Conservation (phyloP, 1,284 basidiomycete species). For the Phylloporus gajari region DNA sequence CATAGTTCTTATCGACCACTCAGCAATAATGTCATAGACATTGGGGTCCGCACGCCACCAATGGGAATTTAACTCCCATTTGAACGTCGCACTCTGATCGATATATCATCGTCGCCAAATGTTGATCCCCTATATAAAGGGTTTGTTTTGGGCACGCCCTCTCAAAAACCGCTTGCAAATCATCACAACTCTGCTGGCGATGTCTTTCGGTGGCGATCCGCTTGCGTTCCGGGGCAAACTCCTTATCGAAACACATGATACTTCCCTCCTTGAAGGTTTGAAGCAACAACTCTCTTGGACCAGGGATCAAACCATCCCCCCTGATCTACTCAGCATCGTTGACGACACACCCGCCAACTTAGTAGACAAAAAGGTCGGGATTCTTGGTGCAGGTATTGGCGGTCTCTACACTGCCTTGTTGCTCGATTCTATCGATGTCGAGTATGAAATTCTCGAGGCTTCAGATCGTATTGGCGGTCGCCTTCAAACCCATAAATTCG, state of each 20-base stretch:
- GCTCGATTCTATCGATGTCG: conserved; percentile 44
- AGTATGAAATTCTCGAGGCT: conserved; percentile 50
- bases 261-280: conserved; percentile 11
- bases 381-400: conserved; percentile 41
- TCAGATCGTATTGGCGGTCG: conserved; percentile 45
- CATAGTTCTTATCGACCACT: too few species aligned
- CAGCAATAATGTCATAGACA: too few species aligned
- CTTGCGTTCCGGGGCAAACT: conserved; percentile 24
- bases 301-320: conserved; percentile 8
- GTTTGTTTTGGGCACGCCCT: too few species aligned
- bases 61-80: too few species aligned
- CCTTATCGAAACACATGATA: conserved; percentile 23
- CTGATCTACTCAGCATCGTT: conserved; percentile 5
- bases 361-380: conserved; percentile 24
- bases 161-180: not conserved
- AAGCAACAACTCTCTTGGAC: too few species aligned
- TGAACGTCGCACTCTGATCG: too few species aligned
- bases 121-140: too few species aligned
- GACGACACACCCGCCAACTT: too few species aligned
- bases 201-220: conserved; percentile 26
- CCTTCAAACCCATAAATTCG: conserved; percentile 43
- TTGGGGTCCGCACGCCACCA: too few species aligned
- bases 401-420: conserved; percentile 51
- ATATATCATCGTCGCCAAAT: too few species aligned
- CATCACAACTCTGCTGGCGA: not conserved